Percentiles rank a stretch among this genome's conserved stretches.
These are phyloP conservation scores for Albizia julibrissin DNA, from an alignment of 306 rosid genomes.

Conservation along the genomic window DNA sequence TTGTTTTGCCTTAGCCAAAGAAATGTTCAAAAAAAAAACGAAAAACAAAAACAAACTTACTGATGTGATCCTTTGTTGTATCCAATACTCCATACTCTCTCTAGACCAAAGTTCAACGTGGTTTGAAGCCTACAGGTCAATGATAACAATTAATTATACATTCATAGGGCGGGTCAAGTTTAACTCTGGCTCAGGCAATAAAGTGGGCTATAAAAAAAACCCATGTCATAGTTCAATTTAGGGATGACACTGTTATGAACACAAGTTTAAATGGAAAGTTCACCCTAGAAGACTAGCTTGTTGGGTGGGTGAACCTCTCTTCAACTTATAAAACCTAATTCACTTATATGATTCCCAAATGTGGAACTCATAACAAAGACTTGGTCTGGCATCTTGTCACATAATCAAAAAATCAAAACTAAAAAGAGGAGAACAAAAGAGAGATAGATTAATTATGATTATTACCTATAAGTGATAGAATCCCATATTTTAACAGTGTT, in stretches of 20 bases:
- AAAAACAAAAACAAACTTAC: conserved; percentile 35
- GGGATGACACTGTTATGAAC: background rate
- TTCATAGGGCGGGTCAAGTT: background rate
- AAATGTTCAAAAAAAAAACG: background rate
- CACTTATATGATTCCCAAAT: too few relatives aligned
- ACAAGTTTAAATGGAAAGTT: too few relatives aligned
- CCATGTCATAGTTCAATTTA: background rate
- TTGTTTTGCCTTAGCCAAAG: background rate
- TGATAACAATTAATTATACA: background rate
- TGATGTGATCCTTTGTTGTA: conserved; percentile 47
- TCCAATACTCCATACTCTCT: conserved; percentile 68
- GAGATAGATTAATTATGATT: background rate
- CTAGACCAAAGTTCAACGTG: conserved; percentile 48
- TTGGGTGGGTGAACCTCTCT: too few relatives aligned
- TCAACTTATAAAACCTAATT: too few relatives aligned
- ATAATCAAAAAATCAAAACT: background rate
- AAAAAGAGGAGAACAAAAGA: background rate
- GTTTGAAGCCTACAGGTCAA: conserved; percentile 44
- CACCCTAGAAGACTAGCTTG: background rate
- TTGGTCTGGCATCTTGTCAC: background rate
- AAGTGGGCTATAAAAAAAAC: background rate
- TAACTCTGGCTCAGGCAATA: background rate
- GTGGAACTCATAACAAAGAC: too few relatives aligned
- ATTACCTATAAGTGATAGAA: conserved; percentile 42
- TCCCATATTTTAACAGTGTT: conserved; percentile 55